phyloP scores from a whole-genome alignment of 2,329 filamentous ascomycete genomes.

The Fonsecaea multimorphosa region DNA sequence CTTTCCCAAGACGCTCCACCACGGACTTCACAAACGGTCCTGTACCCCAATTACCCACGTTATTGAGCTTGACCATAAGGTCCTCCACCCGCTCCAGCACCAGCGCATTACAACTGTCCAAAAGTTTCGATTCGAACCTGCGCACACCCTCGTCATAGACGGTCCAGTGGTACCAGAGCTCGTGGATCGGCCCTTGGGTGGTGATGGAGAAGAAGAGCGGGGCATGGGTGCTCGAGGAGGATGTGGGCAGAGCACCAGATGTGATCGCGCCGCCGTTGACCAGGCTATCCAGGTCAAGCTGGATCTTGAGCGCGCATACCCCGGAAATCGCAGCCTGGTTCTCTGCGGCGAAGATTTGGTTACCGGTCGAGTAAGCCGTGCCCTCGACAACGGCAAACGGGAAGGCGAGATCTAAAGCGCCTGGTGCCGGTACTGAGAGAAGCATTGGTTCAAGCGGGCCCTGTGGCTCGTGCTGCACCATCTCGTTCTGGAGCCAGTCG shows the following conservation, averaged over 20 bases:
- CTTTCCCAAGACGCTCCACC: slow-evolving; percentile 25
- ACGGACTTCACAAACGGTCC: slow-evolving; percentile 21
- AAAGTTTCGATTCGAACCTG: slow-evolving; percentile 18
- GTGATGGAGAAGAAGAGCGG: slow-evolving; percentile 39
- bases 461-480: slow-evolving; percentile 11
- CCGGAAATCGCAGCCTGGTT: slow-evolving; percentile 37
- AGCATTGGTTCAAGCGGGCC: slow-evolving; percentile 16
- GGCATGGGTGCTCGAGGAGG: slow-evolving; percentile 10
- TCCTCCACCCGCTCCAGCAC: slow-evolving; percentile 8
- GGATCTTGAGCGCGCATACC: slow-evolving; percentile 20
- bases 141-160: slow-evolving; percentile 17
- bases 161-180: slow-evolving; percentile 37
- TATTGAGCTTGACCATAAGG: slow-evolving; percentile 22
- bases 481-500: background rate
- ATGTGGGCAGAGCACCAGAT: background rate
- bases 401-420: slow-evolving; percentile 28
- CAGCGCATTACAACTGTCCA: slow-evolving; percentile 17
- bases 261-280: background rate
- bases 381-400: slow-evolving; percentile 34
- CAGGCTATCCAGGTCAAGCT: slow-evolving; percentile 14
- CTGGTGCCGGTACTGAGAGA: slow-evolving; percentile 8
- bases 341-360: slow-evolving; percentile 32
- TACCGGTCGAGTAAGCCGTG: slow-evolving; percentile 35
- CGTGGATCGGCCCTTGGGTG: slow-evolving; percentile 37
- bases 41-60: slow-evolving; percentile 22